A percentile compares a stretch with the other conserved stretches of the same genome.
Conservation (phyloP, 768 basidiomycete genomes). For the Auricularia auricula-judae region DNA sequence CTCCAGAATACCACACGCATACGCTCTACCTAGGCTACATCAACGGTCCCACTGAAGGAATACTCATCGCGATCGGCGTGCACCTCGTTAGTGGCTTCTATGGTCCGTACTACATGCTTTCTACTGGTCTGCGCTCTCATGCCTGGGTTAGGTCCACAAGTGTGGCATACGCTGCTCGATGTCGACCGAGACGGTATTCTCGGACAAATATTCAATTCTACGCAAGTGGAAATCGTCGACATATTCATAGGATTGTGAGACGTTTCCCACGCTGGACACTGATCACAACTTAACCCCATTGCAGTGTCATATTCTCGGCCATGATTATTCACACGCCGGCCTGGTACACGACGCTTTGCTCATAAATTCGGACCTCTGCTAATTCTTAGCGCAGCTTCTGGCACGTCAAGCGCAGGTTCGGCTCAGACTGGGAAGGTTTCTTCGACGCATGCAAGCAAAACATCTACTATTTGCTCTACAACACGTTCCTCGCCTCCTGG, state of each 20-base stretch:
- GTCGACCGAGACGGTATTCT: neutral
- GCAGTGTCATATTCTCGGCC: slow-evolving; percentile 5
- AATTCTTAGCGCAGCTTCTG: slow-evolving; percentile 1
- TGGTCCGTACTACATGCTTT: slow-evolving; percentile 2
- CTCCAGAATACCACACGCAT: slow-evolving; percentile 9
- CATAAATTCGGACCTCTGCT: neutral
- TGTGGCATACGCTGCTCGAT: slow-evolving; percentile 3
- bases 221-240: slow-evolving; percentile 1
- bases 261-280: neutral
- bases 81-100: slow-evolving; percentile 7
- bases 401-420: neutral
- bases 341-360: slow-evolving; percentile 1
- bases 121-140: neutral
- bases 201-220: neutral
- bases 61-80: slow-evolving; percentile 8
- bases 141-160: slow-evolving; percentile 1
- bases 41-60: slow-evolving; percentile 10
- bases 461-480: slow-evolving; percentile 6
- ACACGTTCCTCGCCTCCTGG: slow-evolving; percentile 3
- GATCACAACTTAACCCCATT: neutral
- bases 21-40: slow-evolving; percentile 10
- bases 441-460: slow-evolving; percentile 4
- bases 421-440: neutral
- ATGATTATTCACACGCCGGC: slow-evolving; percentile 6
- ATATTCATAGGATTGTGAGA: slow-evolving; percentile 6